Percentiles rank a stretch among this genome's conserved stretches.
Evolutionary conservation across 176 grass and related monocot genomes (phyloP).

Genomic region (Eragrostis curvula): DNA sequence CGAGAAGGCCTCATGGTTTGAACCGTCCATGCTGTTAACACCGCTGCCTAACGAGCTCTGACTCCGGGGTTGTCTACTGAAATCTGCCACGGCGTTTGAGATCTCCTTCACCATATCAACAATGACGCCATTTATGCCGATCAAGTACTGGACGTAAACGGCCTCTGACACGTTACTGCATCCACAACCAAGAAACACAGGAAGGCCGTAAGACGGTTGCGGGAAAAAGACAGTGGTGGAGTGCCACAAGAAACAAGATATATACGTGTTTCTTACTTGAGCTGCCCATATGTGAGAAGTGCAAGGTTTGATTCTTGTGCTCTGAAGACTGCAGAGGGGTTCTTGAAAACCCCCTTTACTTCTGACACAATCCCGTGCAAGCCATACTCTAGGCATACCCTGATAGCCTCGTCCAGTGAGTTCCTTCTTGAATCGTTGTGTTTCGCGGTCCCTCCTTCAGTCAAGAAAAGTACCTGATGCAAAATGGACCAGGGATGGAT

Average conservation of each 20-base stretch:
- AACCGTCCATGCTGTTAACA: background rate
- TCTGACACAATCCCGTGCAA: conserved; percentile 92
- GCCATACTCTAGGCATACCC: conserved; percentile 52
- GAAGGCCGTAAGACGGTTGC: conserved; percentile 19
- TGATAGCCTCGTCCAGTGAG: conserved; percentile 70
- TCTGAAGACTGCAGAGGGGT: conserved; percentile 62
- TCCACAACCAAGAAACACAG: background rate
- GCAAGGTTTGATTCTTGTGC: conserved; percentile 80
- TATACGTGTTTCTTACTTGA: conserved; percentile 67
- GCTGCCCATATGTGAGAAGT: conserved; percentile 80
- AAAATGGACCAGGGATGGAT: conserved; percentile 7
- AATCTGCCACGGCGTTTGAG: conserved; percentile 47
- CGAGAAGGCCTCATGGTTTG: conserved; percentile 43
- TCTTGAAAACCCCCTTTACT: conserved; percentile 69
- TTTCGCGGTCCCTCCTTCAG: conserved; percentile 65
- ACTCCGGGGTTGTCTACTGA: conserved; percentile 17
- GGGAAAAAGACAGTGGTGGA: background rate
- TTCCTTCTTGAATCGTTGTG: conserved; percentile 75
- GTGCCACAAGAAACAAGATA: background rate
- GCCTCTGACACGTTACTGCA: conserved; percentile 67
- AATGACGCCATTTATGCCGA: conserved; percentile 71
- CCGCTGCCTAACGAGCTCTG: background rate
- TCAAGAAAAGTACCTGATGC: conserved; percentile 86
- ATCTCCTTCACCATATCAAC: conserved; percentile 72
- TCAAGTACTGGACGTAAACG: conserved; percentile 68